Conservation (phyloP, 768 basidiomycete species). For the Leccinellum luteum region DNA sequence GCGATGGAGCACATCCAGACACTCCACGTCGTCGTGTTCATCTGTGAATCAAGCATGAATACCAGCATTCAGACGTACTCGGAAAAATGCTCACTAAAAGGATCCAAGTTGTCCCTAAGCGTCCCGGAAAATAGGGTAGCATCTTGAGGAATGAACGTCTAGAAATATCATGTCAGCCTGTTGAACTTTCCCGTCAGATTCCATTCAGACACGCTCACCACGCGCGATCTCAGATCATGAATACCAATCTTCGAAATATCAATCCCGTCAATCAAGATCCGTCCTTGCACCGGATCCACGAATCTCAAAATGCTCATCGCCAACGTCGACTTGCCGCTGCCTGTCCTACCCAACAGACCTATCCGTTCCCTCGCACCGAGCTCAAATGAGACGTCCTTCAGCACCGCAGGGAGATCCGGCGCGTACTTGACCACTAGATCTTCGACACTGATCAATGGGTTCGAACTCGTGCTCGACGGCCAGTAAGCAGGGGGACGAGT, state of each 20-base stretch:
- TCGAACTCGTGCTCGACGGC: conserved; percentile 70
- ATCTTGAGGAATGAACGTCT: conserved; percentile 81
- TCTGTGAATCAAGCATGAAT: conserved; percentile 31
- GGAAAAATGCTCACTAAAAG: conserved; percentile 45
- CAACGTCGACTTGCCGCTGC: conserved; percentile 79
- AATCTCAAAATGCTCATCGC: conserved; percentile 87
- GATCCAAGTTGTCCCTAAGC: conserved; percentile 71
- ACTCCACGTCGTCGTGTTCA: conserved; percentile 78
- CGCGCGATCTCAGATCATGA: conserved; percentile 73
- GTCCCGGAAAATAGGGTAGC: conserved; percentile 81
- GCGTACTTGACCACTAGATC: conserved; percentile 81
- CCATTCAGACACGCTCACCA: conserved; percentile 45
- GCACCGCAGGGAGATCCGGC: conserved; percentile 77
- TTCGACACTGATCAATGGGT: conserved; percentile 63
- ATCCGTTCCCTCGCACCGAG: conserved; percentile 71
- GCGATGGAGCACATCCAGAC: conserved; percentile 74
- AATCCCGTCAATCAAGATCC: conserved; percentile 82
- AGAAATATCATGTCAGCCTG: neutral
- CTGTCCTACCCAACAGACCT: conserved; percentile 79
- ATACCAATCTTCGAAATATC: conserved; percentile 85
- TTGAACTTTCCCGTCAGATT: neutral
- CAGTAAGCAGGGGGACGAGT: conserved; percentile 87
- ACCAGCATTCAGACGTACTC: neutral
- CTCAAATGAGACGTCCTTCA: conserved; percentile 72
- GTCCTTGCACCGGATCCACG: conserved; percentile 73